A percentile compares a stretch with the other conserved stretches of the same genome.
Evolutionary conservation across 2,329 filamentous ascomycete species (phyloP).

Genomic region (Sporothrix pseudoabietina): DNA sequence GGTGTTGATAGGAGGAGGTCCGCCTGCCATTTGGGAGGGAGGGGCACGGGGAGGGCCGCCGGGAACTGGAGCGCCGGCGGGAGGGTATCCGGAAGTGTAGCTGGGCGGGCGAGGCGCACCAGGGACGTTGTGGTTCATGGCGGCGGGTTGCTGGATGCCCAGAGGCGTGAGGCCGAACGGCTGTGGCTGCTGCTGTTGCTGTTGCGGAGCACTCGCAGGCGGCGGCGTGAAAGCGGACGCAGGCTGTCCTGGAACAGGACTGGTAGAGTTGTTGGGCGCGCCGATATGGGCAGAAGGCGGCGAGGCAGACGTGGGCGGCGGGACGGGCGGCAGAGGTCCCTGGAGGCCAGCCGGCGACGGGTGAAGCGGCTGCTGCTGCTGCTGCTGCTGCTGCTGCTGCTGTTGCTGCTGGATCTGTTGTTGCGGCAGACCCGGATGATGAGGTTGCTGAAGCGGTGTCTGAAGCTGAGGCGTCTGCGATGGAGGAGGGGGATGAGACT

Average conservation of each 20-base stretch:
- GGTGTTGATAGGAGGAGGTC: conserved; percentile 69
- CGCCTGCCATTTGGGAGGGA: conserved; percentile 63
- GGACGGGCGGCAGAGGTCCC: conserved; percentile 25
- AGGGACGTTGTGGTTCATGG: conserved; percentile 59
- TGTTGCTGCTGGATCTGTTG: neutral
- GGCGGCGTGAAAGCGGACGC: conserved; percentile 25
- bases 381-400: conserved; percentile 30
- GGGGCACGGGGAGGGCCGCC: conserved; percentile 52
- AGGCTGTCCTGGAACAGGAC: conserved; percentile 26
- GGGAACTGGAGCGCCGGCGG: conserved; percentile 39
- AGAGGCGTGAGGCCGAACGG: conserved; percentile 28
- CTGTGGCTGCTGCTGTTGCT: conserved; percentile 25
- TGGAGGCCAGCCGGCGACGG: conserved; percentile 39
- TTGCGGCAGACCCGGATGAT: conserved; percentile 35
- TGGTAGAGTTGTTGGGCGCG: conserved; percentile 49
- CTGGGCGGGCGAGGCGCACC: conserved; percentile 65
- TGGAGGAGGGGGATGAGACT: conserved; percentile 33
- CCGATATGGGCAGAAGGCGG: conserved; percentile 49
- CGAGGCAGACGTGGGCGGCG: conserved; percentile 30
- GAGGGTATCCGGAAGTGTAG: conserved; percentile 60
- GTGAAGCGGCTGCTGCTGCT: conserved; percentile 37
- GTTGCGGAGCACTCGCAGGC: conserved; percentile 20
- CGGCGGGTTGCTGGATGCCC: conserved; percentile 51
- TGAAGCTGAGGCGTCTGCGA: conserved; percentile 35
- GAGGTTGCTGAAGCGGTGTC: conserved; percentile 29